These are phyloP conservation scores for Epichloe sibirici DNA, from an alignment of 2,329 filamentous ascomycete species.

Conservation along the genomic window DNA sequence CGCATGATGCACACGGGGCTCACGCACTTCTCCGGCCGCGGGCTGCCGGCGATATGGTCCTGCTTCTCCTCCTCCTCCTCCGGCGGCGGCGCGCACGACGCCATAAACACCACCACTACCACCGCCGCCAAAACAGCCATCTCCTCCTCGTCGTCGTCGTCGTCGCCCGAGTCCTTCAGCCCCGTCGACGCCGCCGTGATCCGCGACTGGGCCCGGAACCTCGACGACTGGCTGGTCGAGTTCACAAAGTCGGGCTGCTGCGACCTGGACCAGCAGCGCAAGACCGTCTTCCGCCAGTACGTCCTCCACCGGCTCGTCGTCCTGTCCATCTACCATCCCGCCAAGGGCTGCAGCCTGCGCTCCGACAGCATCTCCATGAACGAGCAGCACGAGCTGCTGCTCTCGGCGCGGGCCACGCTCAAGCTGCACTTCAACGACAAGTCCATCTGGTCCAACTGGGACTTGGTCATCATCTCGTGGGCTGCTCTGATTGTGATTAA, in stretches of 20 bases:
- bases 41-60: conserved; percentile 31
- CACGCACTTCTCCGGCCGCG: conserved; percentile 28
- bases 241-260: conserved; percentile 19
- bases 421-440: conserved; percentile 27
- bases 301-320: conserved; percentile 29
- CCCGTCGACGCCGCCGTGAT: conserved; percentile 28
- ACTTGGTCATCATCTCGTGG: conserved; percentile 32
- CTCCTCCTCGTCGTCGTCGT: too few relatives aligned
- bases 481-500: conserved; percentile 31
- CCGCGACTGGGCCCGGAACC: conserved; percentile 27
- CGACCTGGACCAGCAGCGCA: conserved; percentile 21
- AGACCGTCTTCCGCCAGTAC: conserved; percentile 27
- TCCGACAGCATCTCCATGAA: conserved; percentile 24
- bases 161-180: conserved; percentile 18
- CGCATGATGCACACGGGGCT: conserved; percentile 33
- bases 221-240: conserved; percentile 30
- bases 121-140: too few relatives aligned
- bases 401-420: conserved; percentile 28
- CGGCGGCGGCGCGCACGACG: too few relatives aligned
- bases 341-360: conserved; percentile 24
- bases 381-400: conserved; percentile 28
- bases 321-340: conserved; percentile 30
- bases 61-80: conserved; percentile 16
- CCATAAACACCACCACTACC: too few relatives aligned
- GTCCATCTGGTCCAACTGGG: conserved; percentile 32